phyloP scores from a whole-genome alignment of 257 asterid species.

The Scutellaria minor region DNA sequence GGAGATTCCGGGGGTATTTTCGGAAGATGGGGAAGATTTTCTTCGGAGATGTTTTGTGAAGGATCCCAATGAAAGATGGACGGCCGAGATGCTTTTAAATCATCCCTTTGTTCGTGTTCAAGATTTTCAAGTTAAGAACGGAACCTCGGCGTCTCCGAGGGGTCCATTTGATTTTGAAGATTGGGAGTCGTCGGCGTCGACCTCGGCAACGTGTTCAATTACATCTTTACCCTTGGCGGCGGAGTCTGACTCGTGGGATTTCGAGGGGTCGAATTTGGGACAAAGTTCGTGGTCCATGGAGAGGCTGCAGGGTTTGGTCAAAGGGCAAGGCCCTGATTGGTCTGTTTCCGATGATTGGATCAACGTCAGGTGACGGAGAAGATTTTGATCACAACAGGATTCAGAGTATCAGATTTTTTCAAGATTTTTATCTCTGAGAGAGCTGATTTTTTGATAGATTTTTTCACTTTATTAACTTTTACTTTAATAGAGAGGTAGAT shows the following conservation, averaged over 20 bases:
- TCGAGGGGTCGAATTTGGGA: constrained; percentile 24
- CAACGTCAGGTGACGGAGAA: constrained; percentile 58
- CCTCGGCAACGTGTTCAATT: constrained; percentile 33
- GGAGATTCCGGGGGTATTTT: constrained; percentile 55
- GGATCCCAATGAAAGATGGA: constrained; percentile 74
- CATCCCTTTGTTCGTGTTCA: constrained; percentile 63
- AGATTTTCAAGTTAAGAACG: constrained; percentile 6
- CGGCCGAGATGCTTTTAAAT: constrained; percentile 88
- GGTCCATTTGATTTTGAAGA: constrained; percentile 77
- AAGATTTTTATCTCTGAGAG: too few species aligned
- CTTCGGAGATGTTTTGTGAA: constrained; percentile 58
- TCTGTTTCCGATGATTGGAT: constrained; percentile 68
- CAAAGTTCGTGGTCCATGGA: constrained; percentile 32
- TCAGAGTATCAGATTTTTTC: constrained; percentile 13
- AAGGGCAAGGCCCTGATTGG: constrained; percentile 49
- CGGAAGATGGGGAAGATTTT: constrained; percentile 75
- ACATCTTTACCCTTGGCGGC: constrained; percentile 50
- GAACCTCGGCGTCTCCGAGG: constrained; percentile 56
- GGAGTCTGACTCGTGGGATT: constrained; percentile 26
- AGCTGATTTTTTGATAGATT: too few species aligned
- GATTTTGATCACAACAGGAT: constrained; percentile 16
- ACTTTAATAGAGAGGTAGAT: too few species aligned
- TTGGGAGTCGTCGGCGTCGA: constrained; percentile 51
- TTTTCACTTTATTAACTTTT: too few species aligned
- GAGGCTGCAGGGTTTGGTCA: constrained; percentile 47